phyloP scores from a whole-genome alignment of 108 stramenopile genomes.

The Conticribra guillardii region DNA sequence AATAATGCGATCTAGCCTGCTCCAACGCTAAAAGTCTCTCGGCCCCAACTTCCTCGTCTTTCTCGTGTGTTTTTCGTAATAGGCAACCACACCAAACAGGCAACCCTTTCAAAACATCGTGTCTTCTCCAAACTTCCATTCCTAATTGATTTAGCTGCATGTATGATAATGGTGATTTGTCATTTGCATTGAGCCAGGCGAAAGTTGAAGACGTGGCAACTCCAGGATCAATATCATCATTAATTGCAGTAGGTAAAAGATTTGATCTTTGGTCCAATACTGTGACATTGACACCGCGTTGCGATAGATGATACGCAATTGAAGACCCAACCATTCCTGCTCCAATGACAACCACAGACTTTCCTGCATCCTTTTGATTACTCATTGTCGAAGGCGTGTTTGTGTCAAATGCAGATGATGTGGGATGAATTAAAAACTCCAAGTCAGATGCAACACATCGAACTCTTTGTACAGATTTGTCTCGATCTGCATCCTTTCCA shows the following conservation, averaged over 20 bases:
- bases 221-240: slow-evolving; percentile 31
- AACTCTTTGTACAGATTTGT: background rate
- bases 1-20: slow-evolving; percentile 10
- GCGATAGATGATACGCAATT: slow-evolving; percentile 52
- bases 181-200: slow-evolving; percentile 78
- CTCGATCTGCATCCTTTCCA: background rate
- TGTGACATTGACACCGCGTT: slow-evolving; percentile 43
- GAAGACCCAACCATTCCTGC: slow-evolving; percentile 50
- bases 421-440: slow-evolving; percentile 19
- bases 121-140: slow-evolving; percentile 60
- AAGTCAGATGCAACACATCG: slow-evolving; percentile 19
- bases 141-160: slow-evolving; percentile 63
- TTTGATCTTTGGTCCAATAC: slow-evolving; percentile 45
- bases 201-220: slow-evolving; percentile 59
- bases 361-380: background rate
- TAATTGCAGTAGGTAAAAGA: slow-evolving; percentile 7
- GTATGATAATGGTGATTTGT: slow-evolving; percentile 59
- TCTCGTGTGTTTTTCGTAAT: slow-evolving; percentile 32
- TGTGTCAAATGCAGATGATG: background rate
- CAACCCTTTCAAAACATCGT: slow-evolving; percentile 34
- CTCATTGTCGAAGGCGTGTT: slow-evolving; percentile 1
- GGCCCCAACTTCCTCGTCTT: background rate
- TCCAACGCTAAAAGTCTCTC: background rate
- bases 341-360: slow-evolving; percentile 45
- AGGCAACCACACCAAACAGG: slow-evolving; percentile 63